phyloP scores from a whole-genome alignment of 2,329 filamentous ascomycete genomes.

The Cordyceps fumosorosea region DNA sequence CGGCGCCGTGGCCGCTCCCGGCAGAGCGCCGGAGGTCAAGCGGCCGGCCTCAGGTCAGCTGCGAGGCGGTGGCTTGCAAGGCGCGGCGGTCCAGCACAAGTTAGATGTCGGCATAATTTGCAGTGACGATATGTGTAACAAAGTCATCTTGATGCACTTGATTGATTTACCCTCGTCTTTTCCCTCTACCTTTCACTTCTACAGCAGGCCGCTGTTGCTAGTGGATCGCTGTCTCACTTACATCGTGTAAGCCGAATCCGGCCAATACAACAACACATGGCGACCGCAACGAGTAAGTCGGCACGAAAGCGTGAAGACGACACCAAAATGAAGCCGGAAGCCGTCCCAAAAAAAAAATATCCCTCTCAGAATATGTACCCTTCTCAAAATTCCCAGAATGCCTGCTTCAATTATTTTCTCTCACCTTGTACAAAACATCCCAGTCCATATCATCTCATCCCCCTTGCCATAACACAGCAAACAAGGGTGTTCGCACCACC shows the following conservation, averaged over 20 bases:
- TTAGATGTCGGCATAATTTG: no score
- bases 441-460: background rate
- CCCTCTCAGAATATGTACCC: background rate
- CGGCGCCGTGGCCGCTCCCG: background rate
- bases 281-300: background rate
- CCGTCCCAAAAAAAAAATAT: background rate
- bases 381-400: background rate
- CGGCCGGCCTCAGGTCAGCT: background rate
- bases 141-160: background rate
- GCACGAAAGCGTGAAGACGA: background rate
- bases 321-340: background rate
- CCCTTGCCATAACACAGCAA: no score
- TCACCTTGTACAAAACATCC: background rate
- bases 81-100: background rate
- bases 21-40: background rate
- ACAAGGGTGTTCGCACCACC: background rate
- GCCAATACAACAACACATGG: background rate
- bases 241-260: background rate
- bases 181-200: background rate
- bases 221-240: background rate
- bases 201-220: background rate
- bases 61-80: background rate
- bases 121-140: background rate
- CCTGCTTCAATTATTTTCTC: background rate
- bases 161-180: background rate